phyloP scores from a whole-genome alignment of 2,329 filamentous ascomycete genomes.

The Phaeophleospora eucalypticola region DNA sequence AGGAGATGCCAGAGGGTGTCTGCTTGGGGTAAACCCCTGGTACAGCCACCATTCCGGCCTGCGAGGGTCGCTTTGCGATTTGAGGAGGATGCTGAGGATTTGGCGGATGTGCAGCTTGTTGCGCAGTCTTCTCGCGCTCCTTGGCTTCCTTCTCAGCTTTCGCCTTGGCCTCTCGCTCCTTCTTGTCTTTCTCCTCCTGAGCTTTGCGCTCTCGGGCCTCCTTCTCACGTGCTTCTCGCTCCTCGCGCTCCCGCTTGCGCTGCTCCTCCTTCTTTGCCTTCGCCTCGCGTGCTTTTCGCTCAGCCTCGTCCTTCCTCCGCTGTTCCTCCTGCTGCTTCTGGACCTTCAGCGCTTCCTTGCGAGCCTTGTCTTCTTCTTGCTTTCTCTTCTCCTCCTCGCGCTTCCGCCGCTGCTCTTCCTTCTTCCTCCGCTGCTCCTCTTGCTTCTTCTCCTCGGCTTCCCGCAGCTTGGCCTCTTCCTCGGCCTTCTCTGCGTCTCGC shows the following conservation, averaged over 20 bases:
- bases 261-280: slow-evolving; percentile 68
- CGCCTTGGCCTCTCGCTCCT: slow-evolving; percentile 57
- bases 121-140: slow-evolving; percentile 38
- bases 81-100: slow-evolving; percentile 36
- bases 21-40: slow-evolving; percentile 53
- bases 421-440: slow-evolving; percentile 75
- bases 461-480: slow-evolving; percentile 73
- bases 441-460: slow-evolving; percentile 72
- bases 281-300: slow-evolving; percentile 75
- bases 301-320: slow-evolving; percentile 77
- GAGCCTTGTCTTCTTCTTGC: slow-evolving; percentile 79
- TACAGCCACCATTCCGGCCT: slow-evolving; percentile 52
- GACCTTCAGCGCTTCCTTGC: slow-evolving; percentile 81
- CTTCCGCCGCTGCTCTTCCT: slow-evolving; percentile 87
- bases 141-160: slow-evolving; percentile 41
- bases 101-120: slow-evolving; percentile 34
- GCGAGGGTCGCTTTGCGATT: slow-evolving; percentile 56
- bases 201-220: slow-evolving; percentile 67
- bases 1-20: slow-evolving; percentile 56
- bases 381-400: slow-evolving; percentile 86
- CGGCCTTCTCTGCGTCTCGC: slow-evolving; percentile 82
- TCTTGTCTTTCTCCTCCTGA: slow-evolving; percentile 53
- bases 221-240: slow-evolving; percentile 61
- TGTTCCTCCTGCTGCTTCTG: slow-evolving; percentile 77
- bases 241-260: slow-evolving; percentile 74